These are phyloP conservation scores for Ceratocystis papillata DNA, from an alignment of 2,329 filamentous ascomycete species.

Conservation along the genomic window DNA sequence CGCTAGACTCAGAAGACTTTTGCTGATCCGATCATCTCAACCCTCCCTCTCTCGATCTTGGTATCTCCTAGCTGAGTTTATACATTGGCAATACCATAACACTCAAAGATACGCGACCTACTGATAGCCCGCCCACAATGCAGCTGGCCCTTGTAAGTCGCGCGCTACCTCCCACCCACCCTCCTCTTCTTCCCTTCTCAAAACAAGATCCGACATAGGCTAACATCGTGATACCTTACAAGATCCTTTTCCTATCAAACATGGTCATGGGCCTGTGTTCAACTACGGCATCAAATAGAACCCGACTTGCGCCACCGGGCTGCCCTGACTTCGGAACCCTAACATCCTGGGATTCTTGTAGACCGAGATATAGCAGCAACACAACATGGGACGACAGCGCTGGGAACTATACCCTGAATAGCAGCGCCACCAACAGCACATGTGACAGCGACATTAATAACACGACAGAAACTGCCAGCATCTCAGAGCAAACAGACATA, in stretches of 20 bases:
- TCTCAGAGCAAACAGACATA: not conserved
- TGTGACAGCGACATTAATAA: not conserved
- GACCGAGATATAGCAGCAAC: not conserved
- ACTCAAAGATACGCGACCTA: not conserved
- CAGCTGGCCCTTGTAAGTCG: not conserved
- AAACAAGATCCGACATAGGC: constrained; percentile 1
- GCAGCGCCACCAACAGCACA: not conserved
- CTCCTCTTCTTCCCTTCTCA: not conserved
- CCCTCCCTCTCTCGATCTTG: not conserved
- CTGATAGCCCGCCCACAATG: not conserved
- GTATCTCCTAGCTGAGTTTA: not conserved
- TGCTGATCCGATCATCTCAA: not conserved
- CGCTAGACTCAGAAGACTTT: not conserved
- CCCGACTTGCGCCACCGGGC: not conserved
- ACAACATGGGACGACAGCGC: constrained; percentile 1
- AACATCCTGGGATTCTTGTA: not conserved
- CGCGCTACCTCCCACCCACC: not conserved
- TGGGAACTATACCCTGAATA: not conserved
- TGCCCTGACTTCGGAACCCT: constrained; percentile 5
- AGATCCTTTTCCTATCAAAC: not conserved
- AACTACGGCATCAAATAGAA: not conserved
- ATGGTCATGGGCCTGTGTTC: not conserved
- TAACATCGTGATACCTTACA: not conserved
- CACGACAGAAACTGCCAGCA: not conserved
- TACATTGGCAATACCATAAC: not conserved